Evolutionary conservation across 176 grass and related monocot species (phyloP).

Genomic region (Alopecurus myosuroides): DNA sequence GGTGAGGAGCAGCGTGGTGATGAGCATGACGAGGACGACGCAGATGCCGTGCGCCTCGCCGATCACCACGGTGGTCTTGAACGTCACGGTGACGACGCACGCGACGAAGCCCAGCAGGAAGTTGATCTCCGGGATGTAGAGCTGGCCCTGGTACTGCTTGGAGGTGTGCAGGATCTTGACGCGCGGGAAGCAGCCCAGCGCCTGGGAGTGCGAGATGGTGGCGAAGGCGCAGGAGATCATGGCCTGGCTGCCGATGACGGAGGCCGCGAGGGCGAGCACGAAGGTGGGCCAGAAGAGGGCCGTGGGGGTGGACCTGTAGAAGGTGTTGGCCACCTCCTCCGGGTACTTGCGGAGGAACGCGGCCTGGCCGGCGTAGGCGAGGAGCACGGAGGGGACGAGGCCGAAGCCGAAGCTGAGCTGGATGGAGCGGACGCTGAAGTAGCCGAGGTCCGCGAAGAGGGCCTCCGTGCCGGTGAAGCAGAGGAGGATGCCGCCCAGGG

Average conservation of each 20-base stretch:
- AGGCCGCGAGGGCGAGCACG: slow-evolving; percentile 42
- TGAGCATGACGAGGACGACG: slow-evolving; percentile 60
- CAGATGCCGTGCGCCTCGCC: slow-evolving; percentile 77
- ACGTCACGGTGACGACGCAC: slow-evolving; percentile 37
- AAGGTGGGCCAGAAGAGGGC: slow-evolving; percentile 51
- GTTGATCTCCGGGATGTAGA: slow-evolving; percentile 74
- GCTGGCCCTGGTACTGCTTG: slow-evolving; percentile 46
- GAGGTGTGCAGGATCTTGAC: slow-evolving; percentile 60
- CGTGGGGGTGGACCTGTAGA: slow-evolving; percentile 53
- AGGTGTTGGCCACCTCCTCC: slow-evolving; percentile 37
- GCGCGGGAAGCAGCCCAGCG: slow-evolving; percentile 59
- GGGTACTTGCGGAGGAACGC: slow-evolving; percentile 34
- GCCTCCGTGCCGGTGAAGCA: slow-evolving; percentile 72
- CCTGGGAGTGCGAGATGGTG: slow-evolving; percentile 56
- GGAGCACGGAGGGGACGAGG: slow-evolving; percentile 49
- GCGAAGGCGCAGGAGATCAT: slow-evolving; percentile 74
- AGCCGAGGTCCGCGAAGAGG: slow-evolving; percentile 64
- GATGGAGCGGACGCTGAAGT: slow-evolving; percentile 64
- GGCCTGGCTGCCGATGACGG: slow-evolving; percentile 64
- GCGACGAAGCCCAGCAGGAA: slow-evolving; percentile 29
- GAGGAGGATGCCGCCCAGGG: slow-evolving; percentile 56
- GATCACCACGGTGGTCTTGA: slow-evolving; percentile 38
- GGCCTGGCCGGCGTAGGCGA: slow-evolving; percentile 74
- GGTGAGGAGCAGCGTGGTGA: slow-evolving; percentile 52
- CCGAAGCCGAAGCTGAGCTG: slow-evolving; percentile 49